Base-by-base conservation (phyloP, 2,329 filamentous ascomycete genomes). In the Venturia asperata region DNA sequence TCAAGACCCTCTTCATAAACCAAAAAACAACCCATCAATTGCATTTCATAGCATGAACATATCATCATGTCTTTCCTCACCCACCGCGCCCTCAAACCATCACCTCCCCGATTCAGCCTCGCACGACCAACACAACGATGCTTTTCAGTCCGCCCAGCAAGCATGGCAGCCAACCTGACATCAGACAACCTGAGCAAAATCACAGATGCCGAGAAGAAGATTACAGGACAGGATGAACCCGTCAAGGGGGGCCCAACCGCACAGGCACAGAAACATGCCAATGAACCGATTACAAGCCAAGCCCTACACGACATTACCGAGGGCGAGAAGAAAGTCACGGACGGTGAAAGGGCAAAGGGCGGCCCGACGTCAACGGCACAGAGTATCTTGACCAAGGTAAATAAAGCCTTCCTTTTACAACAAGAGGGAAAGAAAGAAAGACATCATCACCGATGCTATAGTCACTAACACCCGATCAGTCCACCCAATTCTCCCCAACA, bases 141-240 rank as follows among this genome's bases (percentile, higher is more conserved):
- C 10, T 56, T 56, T 24, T 56, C 52, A n/a, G 13, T 5, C 3
- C 52, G 52, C 3, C 17, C 52, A 56, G 27, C 52, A 37, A 64
- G 63, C 15, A 66, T 70, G 60, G 62, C 69, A 19, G 63, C 70
- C n/a, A 67, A 68, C 19, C 70, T 74, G 52, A 70, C 72, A 74
- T 70, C 80, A 76, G 42, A 69, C 30, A 76, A 75, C 66, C 75
- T 80, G 67, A 76, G 74, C 6, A 71, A 73, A 64, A 78, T 80
- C 69, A 77, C 75, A 0, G 69, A 71, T 1, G 74, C 75, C 1
- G 77, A 80, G 67, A 77, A 75, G 65, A 68, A 71, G 24, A 64
- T 78, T 58, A 78, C 77, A 0, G 73, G 76, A 17, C 68, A 72
- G 65, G 70, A 72, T 5, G 64, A 70, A 9, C 77, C 77, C 9